These are phyloP conservation scores for Karstenula rhodostoma DNA, from an alignment of 2,329 filamentous ascomycete genomes.

Conservation along the genomic window DNA sequence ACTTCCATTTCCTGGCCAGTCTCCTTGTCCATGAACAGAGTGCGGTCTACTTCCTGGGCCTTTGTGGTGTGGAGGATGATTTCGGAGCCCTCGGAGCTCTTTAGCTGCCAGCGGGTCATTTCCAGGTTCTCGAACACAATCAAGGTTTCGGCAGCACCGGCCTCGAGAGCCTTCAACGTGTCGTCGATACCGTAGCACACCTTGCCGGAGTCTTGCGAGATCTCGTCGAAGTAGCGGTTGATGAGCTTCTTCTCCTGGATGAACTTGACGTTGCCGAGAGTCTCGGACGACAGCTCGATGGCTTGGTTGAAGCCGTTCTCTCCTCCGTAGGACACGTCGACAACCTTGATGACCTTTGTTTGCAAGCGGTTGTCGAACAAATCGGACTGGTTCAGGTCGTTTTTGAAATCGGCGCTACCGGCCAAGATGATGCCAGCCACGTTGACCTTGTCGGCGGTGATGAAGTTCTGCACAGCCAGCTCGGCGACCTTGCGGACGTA, in stretches of 20 bases:
- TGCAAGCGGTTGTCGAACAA: slow-evolving; percentile 93
- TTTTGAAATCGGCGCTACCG: slow-evolving; percentile 99
- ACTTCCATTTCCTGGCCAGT: slow-evolving; percentile 98
- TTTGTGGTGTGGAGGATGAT: slow-evolving; percentile 88
- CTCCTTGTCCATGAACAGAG: slow-evolving; percentile 92
- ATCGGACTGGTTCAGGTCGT: slow-evolving; percentile 96
- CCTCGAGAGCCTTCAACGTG: slow-evolving; percentile 94
- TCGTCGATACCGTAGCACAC: slow-evolving; percentile 99
- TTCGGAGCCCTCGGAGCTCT: slow-evolving; percentile 76
- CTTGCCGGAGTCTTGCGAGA: slow-evolving; percentile 95
- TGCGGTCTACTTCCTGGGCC: slow-evolving; percentile 78
- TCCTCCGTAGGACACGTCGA: slow-evolving; percentile 97
- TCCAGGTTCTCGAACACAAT: slow-evolving; percentile 99
- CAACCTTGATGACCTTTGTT: slow-evolving; percentile 98
- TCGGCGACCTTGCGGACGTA: slow-evolving; percentile 99
- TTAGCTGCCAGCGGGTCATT: slow-evolving; percentile 88
- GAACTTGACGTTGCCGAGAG: slow-evolving; percentile 98
- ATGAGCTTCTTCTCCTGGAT: slow-evolving; percentile 99
- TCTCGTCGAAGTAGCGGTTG: slow-evolving; percentile 98
- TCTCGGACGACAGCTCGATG: slow-evolving; percentile 94
- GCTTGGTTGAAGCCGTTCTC: slow-evolving; percentile 99
- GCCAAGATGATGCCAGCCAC: slow-evolving; percentile 94
- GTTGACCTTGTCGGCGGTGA: slow-evolving; percentile 98
- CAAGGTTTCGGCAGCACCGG: slow-evolving; percentile 90
- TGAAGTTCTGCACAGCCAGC: slow-evolving; percentile 97